Evolutionary conservation across 2,329 filamentous ascomycete genomes (phyloP).

Genomic region (Neofusicoccum kwambonambiense): DNA sequence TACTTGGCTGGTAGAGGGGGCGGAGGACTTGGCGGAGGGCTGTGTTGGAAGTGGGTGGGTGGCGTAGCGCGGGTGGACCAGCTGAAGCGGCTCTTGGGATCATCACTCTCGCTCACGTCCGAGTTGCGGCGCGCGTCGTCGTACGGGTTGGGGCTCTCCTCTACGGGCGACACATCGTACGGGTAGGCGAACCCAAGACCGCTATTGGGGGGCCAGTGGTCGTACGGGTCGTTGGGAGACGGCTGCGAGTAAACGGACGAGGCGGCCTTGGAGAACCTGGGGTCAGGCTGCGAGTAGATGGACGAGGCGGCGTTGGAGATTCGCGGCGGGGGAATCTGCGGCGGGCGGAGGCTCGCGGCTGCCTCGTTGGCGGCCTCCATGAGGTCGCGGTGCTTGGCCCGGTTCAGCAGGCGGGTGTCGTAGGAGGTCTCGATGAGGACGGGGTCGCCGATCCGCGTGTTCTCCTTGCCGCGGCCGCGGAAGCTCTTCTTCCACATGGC

Average conservation of each 20-base stretch:
- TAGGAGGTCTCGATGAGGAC: conserved; percentile 46
- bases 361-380: conserved; percentile 27
- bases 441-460: conserved; percentile 46
- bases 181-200: conserved; percentile 18
- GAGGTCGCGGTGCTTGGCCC: not conserved
- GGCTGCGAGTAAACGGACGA: conserved; percentile 64
- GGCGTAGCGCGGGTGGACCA: conserved; percentile 42
- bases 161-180: conserved; percentile 17
- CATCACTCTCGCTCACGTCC: conserved; percentile 16
- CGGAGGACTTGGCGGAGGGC: conserved; percentile 43
- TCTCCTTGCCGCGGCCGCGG: conserved; percentile 43
- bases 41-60: conserved; percentile 40
- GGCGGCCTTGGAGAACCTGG: conserved; percentile 26
- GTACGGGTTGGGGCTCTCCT: conserved; percentile 5
- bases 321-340: not conserved
- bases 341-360: conserved; percentile 21
- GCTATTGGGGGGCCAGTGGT: conserved; percentile 1
- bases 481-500: conserved; percentile 56
- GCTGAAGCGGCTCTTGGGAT: conserved; percentile 39
- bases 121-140: not conserved
- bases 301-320: conserved; percentile 49
- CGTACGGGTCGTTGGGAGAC: conserved; percentile 37
- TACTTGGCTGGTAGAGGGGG: conserved; percentile 33
- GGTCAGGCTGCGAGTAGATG: conserved; percentile 59
- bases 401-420: conserved; percentile 43